Evolutionary conservation across 75 land plant genomes (phyloP), one percentile per base, ranked within the genome.

Genomic region (Azolla pinnata): DNA sequence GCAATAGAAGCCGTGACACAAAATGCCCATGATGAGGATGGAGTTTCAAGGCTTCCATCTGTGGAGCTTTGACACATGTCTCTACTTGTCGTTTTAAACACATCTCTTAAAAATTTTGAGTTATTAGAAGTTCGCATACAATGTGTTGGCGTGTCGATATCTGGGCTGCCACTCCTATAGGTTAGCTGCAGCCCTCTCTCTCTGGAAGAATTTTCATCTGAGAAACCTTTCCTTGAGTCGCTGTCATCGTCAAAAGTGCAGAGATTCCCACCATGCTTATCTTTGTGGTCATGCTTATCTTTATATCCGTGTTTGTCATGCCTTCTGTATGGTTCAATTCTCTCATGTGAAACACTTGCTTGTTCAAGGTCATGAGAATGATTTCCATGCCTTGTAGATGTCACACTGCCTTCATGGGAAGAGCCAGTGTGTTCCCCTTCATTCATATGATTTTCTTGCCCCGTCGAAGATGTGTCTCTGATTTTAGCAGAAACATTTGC

Each of bases 1-100:
- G 74, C 54, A 12, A 38, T 54, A 30, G 71, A 63, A n/a, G 71
- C 38, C 18, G 25, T 61, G 14, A 17, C 24, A 4, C 29, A 52
- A 52, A 52, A 52, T 52, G 54, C 54, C 54, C 54, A 52, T 1
- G 10, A 25, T 25, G 29, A 10, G 25, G 54, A 26, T 52, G 54
- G 54, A 2, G 54, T 52, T 52, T 52, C 54, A 19, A 24, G 25
- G 28, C 24, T 52, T 1, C 54, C 54, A 2, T 52, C 54, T 52
- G 54, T 23, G 9, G 29, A 52, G 3, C 29, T 29, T 52, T 26
- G 29, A 52, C 54, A 26, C 28, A 26, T 52, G 3, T 52, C 54
- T 24, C 25, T 25, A 14, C 54, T 52, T 23, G 2, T 14, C 2
- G 2, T 7, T 14, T 26, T 52, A 4, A 21, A 18, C 12, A 2